A percentile compares a stretch with the other conserved stretches of the same genome.
Evolutionary conservation across 306 rosid species (phyloP).

Genomic region (Trichosanthes cucumerina): DNA sequence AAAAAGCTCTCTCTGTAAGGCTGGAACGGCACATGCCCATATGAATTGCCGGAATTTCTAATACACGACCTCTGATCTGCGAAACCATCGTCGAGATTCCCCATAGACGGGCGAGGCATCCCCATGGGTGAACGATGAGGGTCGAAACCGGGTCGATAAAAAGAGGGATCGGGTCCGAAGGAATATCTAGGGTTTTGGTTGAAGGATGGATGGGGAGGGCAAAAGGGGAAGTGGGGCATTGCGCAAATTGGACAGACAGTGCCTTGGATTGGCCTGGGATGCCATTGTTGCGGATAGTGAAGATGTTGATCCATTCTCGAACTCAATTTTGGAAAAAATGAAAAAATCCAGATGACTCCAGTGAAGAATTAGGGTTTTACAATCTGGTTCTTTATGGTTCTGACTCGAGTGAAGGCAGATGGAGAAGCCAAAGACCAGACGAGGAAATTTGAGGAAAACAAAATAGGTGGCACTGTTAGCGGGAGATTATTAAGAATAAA

Average conservation of each 20-base stretch:
- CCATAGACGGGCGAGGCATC: constrained; percentile 9
- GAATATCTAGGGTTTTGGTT: constrained; percentile 27
- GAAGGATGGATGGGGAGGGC: constrained; percentile 38
- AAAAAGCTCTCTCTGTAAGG: constrained; percentile 15
- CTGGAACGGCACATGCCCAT: constrained; percentile 15
- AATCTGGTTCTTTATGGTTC: background rate
- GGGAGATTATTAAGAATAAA: no score
- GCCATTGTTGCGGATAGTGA: constrained; percentile 34
- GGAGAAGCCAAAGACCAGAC: background rate
- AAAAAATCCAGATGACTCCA: background rate
- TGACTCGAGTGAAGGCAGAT: background rate
- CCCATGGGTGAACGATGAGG: constrained; percentile 12
- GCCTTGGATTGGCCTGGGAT: constrained; percentile 27
- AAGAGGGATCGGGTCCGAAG: constrained; percentile 9
- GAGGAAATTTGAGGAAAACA: no score
- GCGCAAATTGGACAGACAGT: constrained; percentile 36
- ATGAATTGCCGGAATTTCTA: constrained; percentile 24
- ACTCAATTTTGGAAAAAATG: background rate
- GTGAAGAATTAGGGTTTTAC: background rate
- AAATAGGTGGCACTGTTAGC: background rate
- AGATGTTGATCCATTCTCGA: constrained; percentile 15
- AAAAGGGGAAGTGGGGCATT: constrained; percentile 38
- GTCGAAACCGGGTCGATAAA: constrained; percentile 17
- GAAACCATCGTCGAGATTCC: constrained; percentile 16
- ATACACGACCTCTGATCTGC: constrained; percentile 19